Evolutionary conservation across 331 rosid genomes (phyloP).

Genomic region (Malus hybrid): DNA sequence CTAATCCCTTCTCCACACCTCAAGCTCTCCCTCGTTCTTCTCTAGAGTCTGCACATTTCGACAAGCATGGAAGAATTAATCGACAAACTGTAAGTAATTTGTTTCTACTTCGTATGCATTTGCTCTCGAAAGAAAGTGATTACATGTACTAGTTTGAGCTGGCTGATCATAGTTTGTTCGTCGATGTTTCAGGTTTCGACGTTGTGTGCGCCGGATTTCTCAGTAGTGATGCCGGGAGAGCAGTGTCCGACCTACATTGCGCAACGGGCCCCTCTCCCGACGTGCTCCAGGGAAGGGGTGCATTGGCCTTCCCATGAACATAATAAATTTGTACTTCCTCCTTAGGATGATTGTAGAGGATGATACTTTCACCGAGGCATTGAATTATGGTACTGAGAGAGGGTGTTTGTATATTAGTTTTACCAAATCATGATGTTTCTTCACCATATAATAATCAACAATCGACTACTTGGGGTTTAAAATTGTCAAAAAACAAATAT

Average conservation of each 20-base stretch:
- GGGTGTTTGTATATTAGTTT: not conserved
- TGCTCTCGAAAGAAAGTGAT: not conserved
- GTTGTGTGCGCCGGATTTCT: constrained; percentile 51
- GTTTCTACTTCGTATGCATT: not conserved
- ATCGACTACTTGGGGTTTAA: not conserved
- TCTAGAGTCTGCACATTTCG: constrained; percentile 27
- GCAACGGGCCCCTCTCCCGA: constrained; percentile 82
- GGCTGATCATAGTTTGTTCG: not conserved
- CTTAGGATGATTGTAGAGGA: constrained; percentile 4
- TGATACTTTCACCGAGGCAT: constrained; percentile 1
- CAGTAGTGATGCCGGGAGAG: constrained; percentile 93
- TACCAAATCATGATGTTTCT: not conserved
- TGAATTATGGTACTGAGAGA: not conserved
- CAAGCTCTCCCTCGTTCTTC: constrained; percentile 29
- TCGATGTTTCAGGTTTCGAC: constrained; percentile 34
- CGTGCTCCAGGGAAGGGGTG: constrained; percentile 61
- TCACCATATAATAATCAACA: not conserved
- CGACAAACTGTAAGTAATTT: constrained; percentile 40
- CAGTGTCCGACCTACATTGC: constrained; percentile 75
- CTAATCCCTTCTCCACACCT: constrained; percentile 42
- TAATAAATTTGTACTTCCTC: constrained; percentile 37
- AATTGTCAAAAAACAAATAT: not conserved
- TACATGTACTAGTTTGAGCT: not conserved
- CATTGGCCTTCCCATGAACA: constrained; percentile 73
- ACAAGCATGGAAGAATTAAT: constrained; percentile 33